These are phyloP conservation scores for Lodderomyces margitis DNA, from an alignment of 1,139 yeast genomes.

Conservation along the genomic window DNA sequence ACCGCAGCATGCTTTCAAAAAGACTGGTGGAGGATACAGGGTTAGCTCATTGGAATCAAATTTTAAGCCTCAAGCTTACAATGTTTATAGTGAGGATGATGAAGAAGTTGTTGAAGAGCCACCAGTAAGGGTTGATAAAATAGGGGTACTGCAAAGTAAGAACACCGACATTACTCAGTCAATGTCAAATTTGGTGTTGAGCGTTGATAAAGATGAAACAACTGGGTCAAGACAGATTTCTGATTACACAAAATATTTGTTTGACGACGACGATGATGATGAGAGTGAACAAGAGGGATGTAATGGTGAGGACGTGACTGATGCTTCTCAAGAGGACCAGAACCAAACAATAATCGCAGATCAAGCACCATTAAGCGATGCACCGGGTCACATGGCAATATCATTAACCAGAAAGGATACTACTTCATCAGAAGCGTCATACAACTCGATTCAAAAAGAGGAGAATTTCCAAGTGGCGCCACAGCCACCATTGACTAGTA, in stretches of 20 bases:
- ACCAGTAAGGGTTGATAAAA: not conserved
- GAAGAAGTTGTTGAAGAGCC: slow-evolving; percentile 9
- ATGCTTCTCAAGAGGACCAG: not conserved
- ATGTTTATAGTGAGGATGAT: slow-evolving; percentile 14
- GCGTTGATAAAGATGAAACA: slow-evolving; percentile 6
- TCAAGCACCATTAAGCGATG: slow-evolving; percentile 1
- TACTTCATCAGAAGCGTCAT: slow-evolving; percentile 28
- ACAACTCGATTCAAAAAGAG: slow-evolving; percentile 40
- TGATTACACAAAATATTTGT: slow-evolving; percentile 33
- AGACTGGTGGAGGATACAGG: slow-evolving; percentile 13
- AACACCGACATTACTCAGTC: not conserved
- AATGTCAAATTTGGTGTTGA: slow-evolving; percentile 1
- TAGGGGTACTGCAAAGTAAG: not conserved
- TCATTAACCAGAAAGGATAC: slow-evolving; percentile 25
- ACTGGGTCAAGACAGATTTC: slow-evolving; percentile 27
- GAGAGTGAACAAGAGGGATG: slow-evolving; percentile 12
- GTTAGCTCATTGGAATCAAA: slow-evolving; percentile 27
- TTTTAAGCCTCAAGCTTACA: slow-evolving; percentile 22
- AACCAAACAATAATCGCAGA: slow-evolving; percentile 8
- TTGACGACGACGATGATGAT: slow-evolving; percentile 24
- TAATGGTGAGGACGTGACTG: not conserved
- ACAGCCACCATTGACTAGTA: slow-evolving; percentile 4
- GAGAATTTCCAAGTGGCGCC: slow-evolving; percentile 32
- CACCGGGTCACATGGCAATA: slow-evolving; percentile 19
- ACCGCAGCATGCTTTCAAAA: slow-evolving; percentile 20